Base-by-base conservation (phyloP, 192 early-diverging fungal genomes). In the Coemansia biformis region DNA sequence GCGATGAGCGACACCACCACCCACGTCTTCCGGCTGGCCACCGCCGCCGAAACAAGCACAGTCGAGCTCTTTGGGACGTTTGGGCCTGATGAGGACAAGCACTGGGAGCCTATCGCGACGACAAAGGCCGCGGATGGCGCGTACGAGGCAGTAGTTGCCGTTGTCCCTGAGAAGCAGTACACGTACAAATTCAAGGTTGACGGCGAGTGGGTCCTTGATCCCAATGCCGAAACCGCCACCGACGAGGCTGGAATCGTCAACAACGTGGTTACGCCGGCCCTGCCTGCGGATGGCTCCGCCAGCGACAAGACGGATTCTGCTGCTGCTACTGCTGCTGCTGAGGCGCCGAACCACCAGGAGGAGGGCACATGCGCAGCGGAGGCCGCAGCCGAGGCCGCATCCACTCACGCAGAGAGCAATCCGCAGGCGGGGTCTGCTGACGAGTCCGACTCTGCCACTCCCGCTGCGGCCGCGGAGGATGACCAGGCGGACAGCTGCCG, bases 31-130 rank as follows among this genome's bases (percentile, higher is more conserved):
- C 55, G 49, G 35, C 53, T 64, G 5, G 29, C 46, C 1, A 31
- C 43, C 14, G 43, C 46, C 29, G 48, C 23, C 31, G 51, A 58
- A 15, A 51, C 51, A 8, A 42, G 35, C 5, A 23, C 51, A 13
- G 61, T 64, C 31, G 68, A 71, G 53, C 52, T 71, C n/a, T 42
- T 59, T 11, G 68, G 68, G n/a, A 59, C 60, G 1, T 71, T 71
- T 52, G 68, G 61, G 14, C 28, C 59, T 1, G 41, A 54, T 23
- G 39, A 16, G 2, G 12, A 19, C 24, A 24, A 41, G 9, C 46
- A 71, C 61, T 71, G 68, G 68, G 16, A 18, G 17, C 56, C 68
- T 17, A 62, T 71, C 29, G 19, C 57, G 5, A 54, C 64, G 60
- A 40, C 66, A 43, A 63, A 64, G 45, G 15, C 37, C 11, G 48